Base-by-base conservation (phyloP, 1,284 basidiomycete species). In the Boletus sp. region DNA sequence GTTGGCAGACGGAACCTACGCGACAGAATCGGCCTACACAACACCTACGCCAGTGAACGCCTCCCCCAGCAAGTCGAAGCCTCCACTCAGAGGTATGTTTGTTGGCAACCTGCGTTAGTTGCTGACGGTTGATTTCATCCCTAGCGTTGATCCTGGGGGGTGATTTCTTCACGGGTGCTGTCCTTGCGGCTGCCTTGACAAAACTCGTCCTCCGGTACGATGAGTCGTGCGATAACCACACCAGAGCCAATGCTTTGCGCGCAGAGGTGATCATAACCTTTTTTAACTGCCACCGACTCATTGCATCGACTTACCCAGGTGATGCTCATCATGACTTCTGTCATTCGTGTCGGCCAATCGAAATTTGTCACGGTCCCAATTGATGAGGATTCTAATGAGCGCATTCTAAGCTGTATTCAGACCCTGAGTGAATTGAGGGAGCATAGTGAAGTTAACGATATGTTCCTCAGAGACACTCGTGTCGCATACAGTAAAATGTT, bases 271-370 rank as follows among this genome's bases (percentile, higher is more conserved):
- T 9, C 17, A 34, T 19, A 44, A 40, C 4, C 44, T 34, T n/a
- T 19, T 54, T 27, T 35, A 16, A 9, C 42, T 34, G 9, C 10
- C 29, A 23, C 42, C 13, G 39, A 32, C 49, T 45, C 26, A 39
- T 16, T 10, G 37, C 7, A 17, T 42, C 8, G 8, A 44, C 30
- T 16, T 27, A 13, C 33, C 4, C 55, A 90, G 86, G 86, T 93
- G 3, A 98, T 99, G 91, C 78, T 99, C 50, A 94, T 99, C 65
- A 98, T 99, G 95, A 88, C 93, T 2, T 96, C 92, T 14, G 78
- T 96, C 62, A 90, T 99, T 60, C 91, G 95, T 41, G 92, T 98
- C 41, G 96, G 96, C 34, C 95, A 98, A 72, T 94, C 91, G 51
- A 94, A 95, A 66, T 96, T 96, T 59, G 90, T 89, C 34, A 83